phyloP scores from a whole-genome alignment of 2,329 filamentous ascomycete genomes.

The Colletotrichum lentis region DNA sequence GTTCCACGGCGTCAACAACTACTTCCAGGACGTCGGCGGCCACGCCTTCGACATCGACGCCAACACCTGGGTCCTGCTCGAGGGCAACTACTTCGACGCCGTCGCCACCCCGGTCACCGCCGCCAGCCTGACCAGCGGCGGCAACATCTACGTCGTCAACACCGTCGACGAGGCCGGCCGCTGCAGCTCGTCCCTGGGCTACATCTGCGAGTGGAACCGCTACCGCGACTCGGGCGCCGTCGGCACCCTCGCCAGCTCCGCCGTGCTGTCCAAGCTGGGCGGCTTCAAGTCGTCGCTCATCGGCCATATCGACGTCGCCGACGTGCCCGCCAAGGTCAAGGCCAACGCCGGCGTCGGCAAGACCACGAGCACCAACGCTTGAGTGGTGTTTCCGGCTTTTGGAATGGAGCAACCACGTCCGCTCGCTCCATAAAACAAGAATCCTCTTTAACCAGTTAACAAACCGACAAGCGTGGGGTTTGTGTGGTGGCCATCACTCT shows the following conservation, averaged over 20 bases:
- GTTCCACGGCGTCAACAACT: conserved; percentile 45
- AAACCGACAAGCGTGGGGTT: not conserved
- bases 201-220: conserved; percentile 43
- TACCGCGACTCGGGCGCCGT: conserved; percentile 34
- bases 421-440: too few species aligned
- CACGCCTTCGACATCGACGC: conserved; percentile 63
- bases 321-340: conserved; percentile 41
- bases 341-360: conserved; percentile 42
- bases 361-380: conserved; percentile 31
- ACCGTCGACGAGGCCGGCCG: conserved; percentile 42
- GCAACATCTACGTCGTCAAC: conserved; percentile 41
- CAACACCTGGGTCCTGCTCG: conserved; percentile 42
- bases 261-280: conserved; percentile 36
- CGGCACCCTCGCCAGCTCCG: conserved; percentile 32
- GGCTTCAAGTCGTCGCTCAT: conserved; percentile 39
- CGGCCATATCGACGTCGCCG: conserved; percentile 38
- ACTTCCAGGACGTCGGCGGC: conserved; percentile 43
- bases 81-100: conserved; percentile 50
- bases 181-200: conserved; percentile 38
- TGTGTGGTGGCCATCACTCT: not conserved
- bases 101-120: conserved; percentile 51
- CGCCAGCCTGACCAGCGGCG: conserved; percentile 40
- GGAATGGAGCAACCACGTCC: too few species aligned
- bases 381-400: too few species aligned
- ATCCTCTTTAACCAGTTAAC: too few species aligned